Conservation (phyloP, 192 early-diverging fungal genomes). For the Coemansia sp. region DNA sequence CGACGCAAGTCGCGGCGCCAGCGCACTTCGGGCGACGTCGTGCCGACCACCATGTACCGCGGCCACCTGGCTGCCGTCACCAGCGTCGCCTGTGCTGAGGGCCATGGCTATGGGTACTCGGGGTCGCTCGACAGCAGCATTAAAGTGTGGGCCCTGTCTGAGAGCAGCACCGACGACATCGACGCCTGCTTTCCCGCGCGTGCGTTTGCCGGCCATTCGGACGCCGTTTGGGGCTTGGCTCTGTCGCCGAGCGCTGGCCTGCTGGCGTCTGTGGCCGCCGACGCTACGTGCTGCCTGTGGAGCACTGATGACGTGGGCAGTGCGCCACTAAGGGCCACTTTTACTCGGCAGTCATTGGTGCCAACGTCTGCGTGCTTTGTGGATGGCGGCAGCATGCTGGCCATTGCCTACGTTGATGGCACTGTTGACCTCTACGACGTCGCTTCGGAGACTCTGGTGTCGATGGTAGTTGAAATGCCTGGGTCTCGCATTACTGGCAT, state of each 20-base stretch:
- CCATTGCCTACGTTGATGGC: constrained; percentile 21
- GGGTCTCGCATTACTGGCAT: neutral
- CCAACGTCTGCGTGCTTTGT: constrained; percentile 24
- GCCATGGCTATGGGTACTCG: constrained; percentile 30
- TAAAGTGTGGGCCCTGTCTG: constrained; percentile 28
- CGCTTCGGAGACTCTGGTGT: neutral
- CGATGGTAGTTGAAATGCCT: neutral
- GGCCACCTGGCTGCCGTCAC: constrained; percentile 48
- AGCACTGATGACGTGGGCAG: neutral
- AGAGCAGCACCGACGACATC: too few species aligned
- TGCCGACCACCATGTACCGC: constrained; percentile 24
- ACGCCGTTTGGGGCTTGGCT: constrained; percentile 49
- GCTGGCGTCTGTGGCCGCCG: constrained; percentile 47
- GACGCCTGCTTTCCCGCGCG: constrained; percentile 22
- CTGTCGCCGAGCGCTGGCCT: constrained; percentile 10
- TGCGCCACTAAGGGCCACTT: constrained; percentile 1
- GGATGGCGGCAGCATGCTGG: constrained; percentile 8
- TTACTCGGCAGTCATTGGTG: neutral
- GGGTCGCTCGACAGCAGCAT: constrained; percentile 42
- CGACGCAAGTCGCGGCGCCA: constrained; percentile 6
- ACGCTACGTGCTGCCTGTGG: constrained; percentile 41
- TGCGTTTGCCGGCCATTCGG: constrained; percentile 26
- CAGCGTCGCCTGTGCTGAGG: constrained; percentile 15
- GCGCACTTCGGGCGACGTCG: neutral
- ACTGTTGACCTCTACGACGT: constrained; percentile 24